A percentile compares a stretch with the other conserved stretches of the same genome.
Evolutionary conservation across 352 stramenopile species (phyloP).

Genomic region (Globisporangium orthogonon): DNA sequence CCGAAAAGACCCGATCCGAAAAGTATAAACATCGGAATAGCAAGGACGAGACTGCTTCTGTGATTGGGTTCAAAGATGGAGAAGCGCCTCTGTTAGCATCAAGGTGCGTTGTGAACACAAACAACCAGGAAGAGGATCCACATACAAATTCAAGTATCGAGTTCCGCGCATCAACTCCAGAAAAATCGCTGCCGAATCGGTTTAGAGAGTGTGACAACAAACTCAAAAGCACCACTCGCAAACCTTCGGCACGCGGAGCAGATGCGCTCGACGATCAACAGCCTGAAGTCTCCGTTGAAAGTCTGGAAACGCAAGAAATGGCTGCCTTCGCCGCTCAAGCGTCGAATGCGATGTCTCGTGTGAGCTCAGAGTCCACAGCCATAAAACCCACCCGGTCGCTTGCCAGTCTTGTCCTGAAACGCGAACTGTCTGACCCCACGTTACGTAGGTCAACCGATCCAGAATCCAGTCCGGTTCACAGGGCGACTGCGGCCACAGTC

Average conservation of each 20-base stretch:
- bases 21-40: neutral
- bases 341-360: neutral
- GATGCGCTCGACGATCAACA: neutral
- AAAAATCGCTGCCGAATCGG: neutral
- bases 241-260: too few species aligned
- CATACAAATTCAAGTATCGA: neutral
- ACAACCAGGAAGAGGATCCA: too few species aligned
- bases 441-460: neutral
- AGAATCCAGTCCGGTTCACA: neutral
- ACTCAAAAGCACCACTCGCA: neutral
- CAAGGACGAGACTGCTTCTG: too few species aligned
- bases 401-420: neutral
- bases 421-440: neutral
- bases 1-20: neutral
- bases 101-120: too few species aligned
- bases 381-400: neutral
- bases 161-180: neutral
- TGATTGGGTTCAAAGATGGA: too few species aligned
- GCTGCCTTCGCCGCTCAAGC: too few species aligned
- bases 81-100: too few species aligned
- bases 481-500: neutral
- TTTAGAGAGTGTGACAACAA: neutral
- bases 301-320: neutral
- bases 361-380: neutral
- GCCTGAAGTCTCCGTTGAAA: neutral